Evolutionary conservation across 179 eudicot species (phyloP).

Genomic region (Drosera spatulata): DNA sequence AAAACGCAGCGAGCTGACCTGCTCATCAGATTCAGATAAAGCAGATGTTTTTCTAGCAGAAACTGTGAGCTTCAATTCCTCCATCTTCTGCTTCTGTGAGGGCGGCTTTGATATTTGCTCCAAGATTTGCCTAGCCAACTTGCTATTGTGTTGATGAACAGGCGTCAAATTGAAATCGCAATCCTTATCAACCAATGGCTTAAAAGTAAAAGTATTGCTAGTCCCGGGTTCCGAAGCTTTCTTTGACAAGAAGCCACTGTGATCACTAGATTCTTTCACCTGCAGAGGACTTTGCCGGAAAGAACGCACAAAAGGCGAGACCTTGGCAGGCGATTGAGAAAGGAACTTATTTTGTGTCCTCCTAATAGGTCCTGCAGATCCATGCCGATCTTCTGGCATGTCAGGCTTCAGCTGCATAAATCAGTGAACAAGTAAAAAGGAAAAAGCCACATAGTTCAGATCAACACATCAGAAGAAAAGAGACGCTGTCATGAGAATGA

Average conservation of each 20-base stretch:
- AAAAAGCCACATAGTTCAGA: not conserved
- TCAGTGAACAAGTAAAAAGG: not conserved
- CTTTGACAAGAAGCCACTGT: conserved; percentile 25
- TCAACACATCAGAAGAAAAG: too few species aligned
- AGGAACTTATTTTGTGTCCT: conserved; percentile 39
- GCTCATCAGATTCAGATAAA: conserved; percentile 15
- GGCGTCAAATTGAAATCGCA: conserved; percentile 21
- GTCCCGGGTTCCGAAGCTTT: conserved; percentile 26
- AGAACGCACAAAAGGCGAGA: conserved; percentile 26
- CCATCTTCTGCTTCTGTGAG: conserved; percentile 54
- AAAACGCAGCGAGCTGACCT: conserved; percentile 4
- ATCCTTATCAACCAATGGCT: conserved; percentile 13
- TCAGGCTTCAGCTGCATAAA: conserved; percentile 28
- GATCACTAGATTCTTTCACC: conserved; percentile 16
- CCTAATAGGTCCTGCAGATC: conserved; percentile 79
- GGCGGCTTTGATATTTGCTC: conserved; percentile 73
- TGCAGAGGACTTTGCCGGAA: conserved; percentile 25
- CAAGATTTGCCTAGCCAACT: conserved; percentile 57
- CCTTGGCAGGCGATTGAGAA: conserved; percentile 44
- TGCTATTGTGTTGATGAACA: conserved; percentile 38
- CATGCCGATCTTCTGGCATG: conserved; percentile 23
- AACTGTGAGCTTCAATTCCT: conserved; percentile 44
- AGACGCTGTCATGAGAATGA: too few species aligned
- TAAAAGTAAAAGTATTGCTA: conserved; percentile 17
- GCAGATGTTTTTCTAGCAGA: conserved; percentile 32